Evolutionary conservation across 2,329 filamentous ascomycete genomes (phyloP), one percentile per base, ranked within the genome.

Genomic region (Triangularia setosa): DNA sequence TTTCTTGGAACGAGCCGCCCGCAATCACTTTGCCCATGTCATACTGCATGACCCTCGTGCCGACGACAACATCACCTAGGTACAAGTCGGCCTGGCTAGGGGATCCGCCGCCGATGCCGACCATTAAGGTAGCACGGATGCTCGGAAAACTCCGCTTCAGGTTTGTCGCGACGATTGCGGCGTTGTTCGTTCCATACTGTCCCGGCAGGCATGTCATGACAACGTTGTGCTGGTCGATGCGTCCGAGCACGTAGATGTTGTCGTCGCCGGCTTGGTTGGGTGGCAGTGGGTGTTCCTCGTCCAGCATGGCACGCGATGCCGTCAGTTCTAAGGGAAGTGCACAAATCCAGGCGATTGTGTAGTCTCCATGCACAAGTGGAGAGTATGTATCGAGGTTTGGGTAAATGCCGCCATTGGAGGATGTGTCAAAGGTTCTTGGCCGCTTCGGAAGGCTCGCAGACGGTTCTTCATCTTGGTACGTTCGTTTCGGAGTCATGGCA

Each of bases 301-400:
- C 64, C 16, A 65, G 58, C 53, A 65, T 61, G 27, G 58, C 64
- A 25, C 61, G 61, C 23, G 64, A 60, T 52, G 53, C 61, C 30
- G 58, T 25, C 53, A 65, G 18, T 60, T 65, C 64, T 16, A 61
- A 23, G 14, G 24, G 58, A 35, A 67, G 62, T 8, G 59, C 59
- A 52, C 62, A 66, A 30, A 66, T 64, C 62, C 58, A 67, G 64
- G 56, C 61, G 14, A 65, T 61, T 57, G 64, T 65, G 54, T 65
- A 65, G 24, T 58, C 55, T 52, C 55, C 55, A 58, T 58, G 40
- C 40, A 53, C 55, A 63, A 63, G 55, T 30, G 61, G 33, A 61
- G 59, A 54, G 60, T 57, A 33, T 53, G 35, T 5, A 25, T 62
- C 60, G 60, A 30, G 24, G 16, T 53, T 62, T 58, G 33, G 61